Evolutionary conservation across 306 rosid species (phyloP).

Genomic region (Gleditsia sinensis): DNA sequence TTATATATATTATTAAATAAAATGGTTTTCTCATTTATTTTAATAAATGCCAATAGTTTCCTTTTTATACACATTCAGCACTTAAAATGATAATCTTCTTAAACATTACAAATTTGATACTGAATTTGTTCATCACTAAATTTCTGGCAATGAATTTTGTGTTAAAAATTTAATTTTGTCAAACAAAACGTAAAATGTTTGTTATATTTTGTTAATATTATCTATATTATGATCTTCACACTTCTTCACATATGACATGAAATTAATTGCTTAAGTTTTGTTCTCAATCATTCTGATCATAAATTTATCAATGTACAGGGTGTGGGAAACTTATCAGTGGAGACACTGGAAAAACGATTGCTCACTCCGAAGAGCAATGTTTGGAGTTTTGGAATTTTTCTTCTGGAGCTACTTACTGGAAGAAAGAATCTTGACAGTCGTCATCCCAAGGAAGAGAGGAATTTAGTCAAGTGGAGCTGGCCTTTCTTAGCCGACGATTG

Average conservation of each 20-base stretch:
- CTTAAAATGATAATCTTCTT: constrained; percentile 24
- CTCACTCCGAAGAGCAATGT: constrained; percentile 98
- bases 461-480: constrained; percentile 93
- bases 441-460: constrained; percentile 94
- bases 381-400: constrained; percentile 93
- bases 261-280: constrained; percentile 4
- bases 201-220: constrained; percentile 6
- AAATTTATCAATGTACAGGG: constrained; percentile 57
- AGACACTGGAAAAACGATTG: constrained; percentile 93
- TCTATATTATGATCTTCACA: not conserved
- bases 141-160: not conserved
- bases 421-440: constrained; percentile 89
- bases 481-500: constrained; percentile 84
- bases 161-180: not conserved
- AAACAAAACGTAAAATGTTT: not conserved
- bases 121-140: not conserved
- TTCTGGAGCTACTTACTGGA: constrained; percentile 90
- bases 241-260: not conserved
- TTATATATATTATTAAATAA: constrained; percentile 8
- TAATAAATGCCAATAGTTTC: constrained; percentile 3
- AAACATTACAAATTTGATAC: not conserved
- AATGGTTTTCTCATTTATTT: constrained; percentile 15
- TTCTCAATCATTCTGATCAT: constrained; percentile 20
- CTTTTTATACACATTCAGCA: constrained; percentile 6
- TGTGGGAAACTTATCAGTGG: constrained; percentile 86